A percentile compares a stretch with the other conserved stretches of the same genome.
Conservation (phyloP, 345 rosid genomes). For the Kandelia obovata region DNA sequence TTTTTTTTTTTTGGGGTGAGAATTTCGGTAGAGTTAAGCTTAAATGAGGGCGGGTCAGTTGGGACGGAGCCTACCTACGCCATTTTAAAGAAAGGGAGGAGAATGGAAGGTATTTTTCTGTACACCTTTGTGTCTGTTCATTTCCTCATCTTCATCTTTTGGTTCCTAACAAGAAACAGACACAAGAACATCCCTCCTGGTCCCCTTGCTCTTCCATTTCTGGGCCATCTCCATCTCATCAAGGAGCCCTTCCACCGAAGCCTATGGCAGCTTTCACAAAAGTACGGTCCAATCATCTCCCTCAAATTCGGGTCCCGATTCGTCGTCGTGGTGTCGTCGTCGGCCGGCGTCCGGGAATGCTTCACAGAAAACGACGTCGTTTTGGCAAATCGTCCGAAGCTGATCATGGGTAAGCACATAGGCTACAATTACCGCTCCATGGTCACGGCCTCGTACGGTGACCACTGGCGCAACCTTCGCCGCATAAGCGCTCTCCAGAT, state of each 20-base stretch:
- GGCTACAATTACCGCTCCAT: conserved; percentile 40
- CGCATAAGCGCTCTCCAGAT: conserved; percentile 40
- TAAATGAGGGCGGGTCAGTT: too few species aligned
- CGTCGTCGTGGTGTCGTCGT: conserved; percentile 36
- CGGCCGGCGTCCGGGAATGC: conserved; percentile 38
- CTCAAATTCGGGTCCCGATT: conserved; percentile 38
- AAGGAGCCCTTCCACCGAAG: conserved; percentile 15
- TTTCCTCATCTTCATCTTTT: background rate
- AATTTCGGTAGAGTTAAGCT: too few species aligned
- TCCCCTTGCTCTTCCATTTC: conserved; percentile 13
- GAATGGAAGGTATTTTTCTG: background rate
- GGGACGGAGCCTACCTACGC: too few species aligned
- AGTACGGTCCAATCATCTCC: conserved; percentile 36
- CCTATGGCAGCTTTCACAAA: conserved; percentile 28
- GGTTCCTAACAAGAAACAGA: background rate
- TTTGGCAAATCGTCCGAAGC: conserved; percentile 50
- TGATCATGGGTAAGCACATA: conserved; percentile 25
- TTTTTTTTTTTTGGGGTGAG: too few species aligned
- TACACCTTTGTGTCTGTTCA: background rate
- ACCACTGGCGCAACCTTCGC: conserved; percentile 62
- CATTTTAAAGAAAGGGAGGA: too few species aligned
- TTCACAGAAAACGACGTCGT: conserved; percentile 48
- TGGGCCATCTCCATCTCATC: conserved; percentile 21
- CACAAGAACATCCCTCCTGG: conserved; percentile 15
- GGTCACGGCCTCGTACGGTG: conserved; percentile 34